A percentile compares a stretch with the other conserved stretches of the same genome.
phyloP scores from a whole-genome alignment of 306 rosid species.

The Casuarina glauca region DNA sequence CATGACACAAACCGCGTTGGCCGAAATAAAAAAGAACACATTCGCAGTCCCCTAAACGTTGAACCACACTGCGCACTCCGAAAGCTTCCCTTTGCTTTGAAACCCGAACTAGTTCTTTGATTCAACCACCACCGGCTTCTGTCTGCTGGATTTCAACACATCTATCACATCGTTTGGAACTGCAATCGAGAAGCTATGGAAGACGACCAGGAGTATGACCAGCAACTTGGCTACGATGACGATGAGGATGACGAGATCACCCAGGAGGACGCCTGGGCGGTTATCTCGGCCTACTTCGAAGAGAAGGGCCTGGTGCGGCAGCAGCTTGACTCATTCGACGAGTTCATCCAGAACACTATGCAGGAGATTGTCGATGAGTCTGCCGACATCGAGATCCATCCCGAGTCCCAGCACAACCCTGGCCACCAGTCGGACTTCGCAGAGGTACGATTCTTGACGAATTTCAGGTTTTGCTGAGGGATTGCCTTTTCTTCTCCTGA shows the following conservation, averaged over 20 bases:
- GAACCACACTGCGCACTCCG: too few relatives aligned
- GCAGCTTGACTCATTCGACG: conserved; percentile 94
- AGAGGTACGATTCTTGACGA: conserved; percentile 47
- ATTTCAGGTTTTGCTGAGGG: not conserved
- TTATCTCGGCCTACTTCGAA: conserved; percentile 92
- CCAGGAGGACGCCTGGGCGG: conserved; percentile 98
- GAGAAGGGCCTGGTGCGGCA: conserved; percentile 93
- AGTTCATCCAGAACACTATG: conserved; percentile 95
- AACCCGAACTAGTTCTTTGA: too few relatives aligned
- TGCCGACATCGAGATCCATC: conserved; percentile 92
- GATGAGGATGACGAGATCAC: conserved; percentile 87
- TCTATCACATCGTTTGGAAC: not conserved
- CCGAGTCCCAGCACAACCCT: conserved; percentile 94
- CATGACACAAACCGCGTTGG: too few relatives aligned
- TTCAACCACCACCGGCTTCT: too few relatives aligned
- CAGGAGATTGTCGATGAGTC: conserved; percentile 97
- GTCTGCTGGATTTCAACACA: too few relatives aligned
- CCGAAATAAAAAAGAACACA: too few relatives aligned
- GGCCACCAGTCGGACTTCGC: conserved; percentile 89
- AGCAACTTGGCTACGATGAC: conserved; percentile 56
- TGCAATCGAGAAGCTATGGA: conserved; percentile 43
- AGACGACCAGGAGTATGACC: conserved; percentile 76
- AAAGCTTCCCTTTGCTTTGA: too few relatives aligned
- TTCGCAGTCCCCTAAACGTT: too few relatives aligned
- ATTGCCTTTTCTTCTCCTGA: not conserved